A percentile compares a stretch with the other conserved stretches of the same genome.
Conservation (phyloP, 495 filamentous ascomycete species). For the Podospora fimiseda region DNA sequence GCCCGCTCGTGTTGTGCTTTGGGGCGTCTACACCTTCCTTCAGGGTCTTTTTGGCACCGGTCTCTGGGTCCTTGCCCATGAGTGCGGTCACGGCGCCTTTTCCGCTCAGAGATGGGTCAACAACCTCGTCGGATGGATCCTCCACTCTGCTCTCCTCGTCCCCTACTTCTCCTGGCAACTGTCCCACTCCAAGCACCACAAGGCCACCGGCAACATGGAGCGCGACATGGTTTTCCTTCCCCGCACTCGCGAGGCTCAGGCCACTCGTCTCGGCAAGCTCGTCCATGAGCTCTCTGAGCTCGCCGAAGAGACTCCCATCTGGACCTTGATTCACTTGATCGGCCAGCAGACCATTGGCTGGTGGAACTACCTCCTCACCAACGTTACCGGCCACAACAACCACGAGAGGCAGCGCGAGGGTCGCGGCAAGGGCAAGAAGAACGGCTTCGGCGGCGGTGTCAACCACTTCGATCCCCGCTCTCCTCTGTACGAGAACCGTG, state of each 20-base stretch:
- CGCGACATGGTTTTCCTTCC: slow-evolving; percentile 98
- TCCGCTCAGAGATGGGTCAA: slow-evolving; percentile 73
- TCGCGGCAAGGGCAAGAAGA: slow-evolving; percentile 81
- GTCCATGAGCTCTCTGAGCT: slow-evolving; percentile 78
- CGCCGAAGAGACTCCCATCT: slow-evolving; percentile 88
- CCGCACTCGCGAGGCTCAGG: slow-evolving; percentile 71
- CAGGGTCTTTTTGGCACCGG: slow-evolving; percentile 77
- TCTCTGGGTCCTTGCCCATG: slow-evolving; percentile 79
- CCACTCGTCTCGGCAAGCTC: slow-evolving; percentile 59
- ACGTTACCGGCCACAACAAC: slow-evolving; percentile 92
- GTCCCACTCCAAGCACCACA: slow-evolving; percentile 90
- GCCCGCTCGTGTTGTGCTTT: slow-evolving; percentile 51
- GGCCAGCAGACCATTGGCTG: slow-evolving; percentile 86
- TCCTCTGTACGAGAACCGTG: slow-evolving; percentile 87
- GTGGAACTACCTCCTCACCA: slow-evolving; percentile 77
- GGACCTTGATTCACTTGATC: slow-evolving; percentile 64
- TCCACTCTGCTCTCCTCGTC: slow-evolving; percentile 75
- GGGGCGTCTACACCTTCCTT: slow-evolving; percentile 62
- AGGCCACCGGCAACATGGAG: slow-evolving; percentile 90
- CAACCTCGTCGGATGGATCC: slow-evolving; percentile 78
- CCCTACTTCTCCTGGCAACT: slow-evolving; percentile 94
- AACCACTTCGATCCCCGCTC: slow-evolving; percentile 90
- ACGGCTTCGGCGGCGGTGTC: slow-evolving; percentile 72
- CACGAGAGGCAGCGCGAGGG: slow-evolving; percentile 79
- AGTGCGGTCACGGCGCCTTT: slow-evolving; percentile 85